Evolutionary conservation across 768 basidiomycete species (phyloP).

Genomic region (Podaxis rugospora): DNA sequence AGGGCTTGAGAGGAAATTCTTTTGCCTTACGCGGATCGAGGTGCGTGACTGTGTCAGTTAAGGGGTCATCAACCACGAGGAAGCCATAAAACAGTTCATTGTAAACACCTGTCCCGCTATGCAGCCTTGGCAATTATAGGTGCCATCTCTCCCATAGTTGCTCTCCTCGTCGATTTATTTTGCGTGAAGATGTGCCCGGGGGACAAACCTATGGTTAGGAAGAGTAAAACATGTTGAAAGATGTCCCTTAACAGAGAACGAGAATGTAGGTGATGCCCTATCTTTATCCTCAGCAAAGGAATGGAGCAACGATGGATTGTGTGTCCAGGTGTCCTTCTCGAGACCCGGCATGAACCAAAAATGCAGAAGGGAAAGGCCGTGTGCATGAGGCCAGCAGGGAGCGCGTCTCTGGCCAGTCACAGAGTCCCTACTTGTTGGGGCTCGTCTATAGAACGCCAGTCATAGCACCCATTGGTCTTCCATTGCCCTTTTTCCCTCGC

Average conservation of each 20-base stretch:
- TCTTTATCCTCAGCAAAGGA: slow-evolving; percentile 79
- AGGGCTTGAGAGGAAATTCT: slow-evolving; percentile 88
- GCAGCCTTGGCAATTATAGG: slow-evolving; percentile 87
- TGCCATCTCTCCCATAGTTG: slow-evolving; percentile 78
- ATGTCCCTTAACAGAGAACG: slow-evolving; percentile 77
- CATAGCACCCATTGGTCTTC: not conserved
- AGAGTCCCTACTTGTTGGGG: slow-evolving; percentile 37
- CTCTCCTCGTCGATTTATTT: slow-evolving; percentile 50
- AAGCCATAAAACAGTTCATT: too few species aligned
- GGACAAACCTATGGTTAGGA: not conserved
- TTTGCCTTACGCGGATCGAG: slow-evolving; percentile 59
- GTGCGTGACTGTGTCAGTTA: not conserved
- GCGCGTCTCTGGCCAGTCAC: too few species aligned
- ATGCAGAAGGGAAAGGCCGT: not conserved
- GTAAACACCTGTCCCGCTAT: slow-evolving; percentile 60
- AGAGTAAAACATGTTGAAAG: slow-evolving; percentile 58
- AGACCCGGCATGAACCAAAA: not conserved
- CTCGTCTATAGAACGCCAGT: not conserved
- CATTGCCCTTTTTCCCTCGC: not conserved
- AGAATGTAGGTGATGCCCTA: slow-evolving; percentile 78
- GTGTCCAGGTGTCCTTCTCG: not conserved
- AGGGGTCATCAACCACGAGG: too few species aligned
- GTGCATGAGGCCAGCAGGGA: slow-evolving; percentile 70
- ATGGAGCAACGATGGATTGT: slow-evolving; percentile 65
- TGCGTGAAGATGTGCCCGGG: slow-evolving; percentile 59